These are phyloP conservation scores for Zasmidium citrigriseum DNA, from an alignment of 2,329 filamentous ascomycete species.

Conservation along the genomic window DNA sequence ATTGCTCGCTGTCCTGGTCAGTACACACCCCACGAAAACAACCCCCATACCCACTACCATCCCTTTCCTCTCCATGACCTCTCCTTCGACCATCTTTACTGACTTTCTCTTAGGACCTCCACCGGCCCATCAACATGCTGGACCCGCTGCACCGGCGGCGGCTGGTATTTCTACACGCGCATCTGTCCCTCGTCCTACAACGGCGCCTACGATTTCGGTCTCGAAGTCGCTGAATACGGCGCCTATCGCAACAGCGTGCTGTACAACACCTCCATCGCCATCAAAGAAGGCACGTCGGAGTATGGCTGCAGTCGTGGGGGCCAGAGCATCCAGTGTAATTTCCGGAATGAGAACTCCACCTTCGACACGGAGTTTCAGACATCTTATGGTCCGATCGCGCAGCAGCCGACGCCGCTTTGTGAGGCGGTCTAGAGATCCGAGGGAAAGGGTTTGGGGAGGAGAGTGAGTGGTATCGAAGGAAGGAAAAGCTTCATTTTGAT, in stretches of 20 bases:
- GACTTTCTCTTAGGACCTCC: neutral
- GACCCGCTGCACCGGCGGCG: conserved; percentile 2
- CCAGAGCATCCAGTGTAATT: neutral
- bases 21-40: neutral
- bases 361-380: neutral
- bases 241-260: conserved; percentile 6
- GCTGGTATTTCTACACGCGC: conserved; percentile 9
- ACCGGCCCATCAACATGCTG: conserved; percentile 4
- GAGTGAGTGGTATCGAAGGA: too few species aligned
- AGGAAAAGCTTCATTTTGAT: too few species aligned
- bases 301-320: neutral
- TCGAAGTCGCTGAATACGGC: conserved; percentile 15
- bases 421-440: too few species aligned
- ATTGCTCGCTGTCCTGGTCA: conserved; percentile 21
- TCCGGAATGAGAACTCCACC: neutral
- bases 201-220: conserved; percentile 1
- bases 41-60: neutral
- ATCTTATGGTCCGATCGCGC: neutral
- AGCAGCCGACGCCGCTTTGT: neutral
- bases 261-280: conserved; percentile 10
- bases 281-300: neutral
- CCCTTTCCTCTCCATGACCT: neutral
- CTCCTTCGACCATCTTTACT: neutral
- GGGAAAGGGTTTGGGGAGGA: too few species aligned
- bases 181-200: conserved; percentile 5